These are phyloP conservation scores for Chlorella variabilis DNA, from an alignment of 163 green algal species.

Conservation along the genomic window DNA sequence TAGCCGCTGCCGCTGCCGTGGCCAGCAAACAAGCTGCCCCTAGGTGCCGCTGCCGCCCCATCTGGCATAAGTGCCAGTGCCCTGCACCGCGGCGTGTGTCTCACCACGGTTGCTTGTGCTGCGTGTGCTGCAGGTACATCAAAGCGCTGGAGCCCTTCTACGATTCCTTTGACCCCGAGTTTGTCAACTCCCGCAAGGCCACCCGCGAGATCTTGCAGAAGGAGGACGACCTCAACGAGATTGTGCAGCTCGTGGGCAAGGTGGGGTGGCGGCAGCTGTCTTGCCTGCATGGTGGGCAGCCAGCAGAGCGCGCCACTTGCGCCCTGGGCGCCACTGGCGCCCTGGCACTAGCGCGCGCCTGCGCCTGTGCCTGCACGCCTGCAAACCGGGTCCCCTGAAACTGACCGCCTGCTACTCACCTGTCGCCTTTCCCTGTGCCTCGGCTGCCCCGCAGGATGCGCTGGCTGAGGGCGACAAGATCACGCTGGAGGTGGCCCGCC, in stretches of 20 bases:
- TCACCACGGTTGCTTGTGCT: background rate
- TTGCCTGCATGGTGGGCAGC: no score
- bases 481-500: constrained; percentile 94
- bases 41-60: background rate
- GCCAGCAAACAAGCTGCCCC: background rate
- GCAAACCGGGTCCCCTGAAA: background rate
- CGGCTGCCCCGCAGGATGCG: constrained; percentile 85
- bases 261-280: constrained; percentile 20
- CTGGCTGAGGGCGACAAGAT: constrained; percentile 99
- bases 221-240: constrained; percentile 99
- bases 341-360: no score
- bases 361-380: background rate
- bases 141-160: constrained; percentile 98
- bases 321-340: no score
- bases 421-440: no score
- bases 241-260: constrained; percentile 99
- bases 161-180: constrained; percentile 89
- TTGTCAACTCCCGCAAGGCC: constrained; percentile 71
- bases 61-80: background rate
- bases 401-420: no score
- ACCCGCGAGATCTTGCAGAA: constrained; percentile 96
- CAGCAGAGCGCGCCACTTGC: no score
- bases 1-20: no score
- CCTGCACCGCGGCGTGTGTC: background rate
- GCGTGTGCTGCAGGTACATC: constrained; percentile 77